phyloP scores from a whole-genome alignment of 306 rosid genomes.

The Glycine tomentella region DNA sequence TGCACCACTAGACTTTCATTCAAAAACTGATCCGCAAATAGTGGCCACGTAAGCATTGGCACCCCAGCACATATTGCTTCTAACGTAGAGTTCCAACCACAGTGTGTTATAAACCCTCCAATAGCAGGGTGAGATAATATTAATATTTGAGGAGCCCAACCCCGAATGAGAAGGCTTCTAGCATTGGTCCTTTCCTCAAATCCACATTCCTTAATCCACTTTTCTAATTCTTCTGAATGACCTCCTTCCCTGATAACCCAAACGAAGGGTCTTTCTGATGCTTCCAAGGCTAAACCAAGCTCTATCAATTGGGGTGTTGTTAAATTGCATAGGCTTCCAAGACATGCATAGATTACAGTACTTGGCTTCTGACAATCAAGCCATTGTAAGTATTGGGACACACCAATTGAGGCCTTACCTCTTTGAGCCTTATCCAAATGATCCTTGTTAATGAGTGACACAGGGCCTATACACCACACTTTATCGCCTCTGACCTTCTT shows the following conservation, averaged over 20 bases:
- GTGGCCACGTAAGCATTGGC: too few relatives aligned
- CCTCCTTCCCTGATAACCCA: conserved; percentile 58
- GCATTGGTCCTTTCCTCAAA: too few relatives aligned
- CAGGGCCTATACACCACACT: conserved; percentile 70
- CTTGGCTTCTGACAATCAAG: conserved; percentile 50
- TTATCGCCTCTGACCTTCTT: conserved; percentile 39
- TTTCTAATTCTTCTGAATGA: too few relatives aligned
- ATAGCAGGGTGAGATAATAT: too few relatives aligned
- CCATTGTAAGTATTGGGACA: conserved; percentile 44
- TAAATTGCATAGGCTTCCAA: conserved; percentile 63
- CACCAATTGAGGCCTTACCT: conserved; percentile 53
- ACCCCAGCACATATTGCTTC: too few relatives aligned
- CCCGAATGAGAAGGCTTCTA: too few relatives aligned
- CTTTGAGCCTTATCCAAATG: conserved; percentile 53
- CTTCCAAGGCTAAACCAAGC: conserved; percentile 66
- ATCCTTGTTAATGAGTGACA: conserved; percentile 25
- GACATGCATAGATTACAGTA: conserved; percentile 62
- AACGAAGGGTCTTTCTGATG: conserved; percentile 62
- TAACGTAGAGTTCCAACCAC: too few relatives aligned
- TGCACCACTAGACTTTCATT: too few relatives aligned
- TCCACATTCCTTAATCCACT: too few relatives aligned
- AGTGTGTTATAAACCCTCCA: too few relatives aligned
- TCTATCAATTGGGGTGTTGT: conserved; percentile 52
- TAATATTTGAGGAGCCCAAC: too few relatives aligned
- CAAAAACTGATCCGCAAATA: too few relatives aligned